Evolutionary conservation across 73 alveolate species (phyloP), one percentile per base, ranked within the genome.

Genomic region (Paramecium biaurelia): DNA sequence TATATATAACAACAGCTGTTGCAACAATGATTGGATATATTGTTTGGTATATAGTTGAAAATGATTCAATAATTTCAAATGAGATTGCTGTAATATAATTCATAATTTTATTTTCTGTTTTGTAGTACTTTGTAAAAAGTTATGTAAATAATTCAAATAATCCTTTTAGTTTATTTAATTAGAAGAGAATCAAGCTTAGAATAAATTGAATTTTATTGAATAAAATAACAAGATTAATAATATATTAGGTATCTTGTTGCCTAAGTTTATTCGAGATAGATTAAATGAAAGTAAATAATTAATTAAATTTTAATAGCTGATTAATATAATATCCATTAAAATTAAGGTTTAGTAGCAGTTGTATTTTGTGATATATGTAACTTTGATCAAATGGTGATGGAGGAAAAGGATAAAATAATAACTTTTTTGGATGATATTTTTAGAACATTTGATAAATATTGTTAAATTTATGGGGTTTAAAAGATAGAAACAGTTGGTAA

Each of bases 401-500:
- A 86, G 23, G 93, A 86, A 67, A 41, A 86, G 41, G 70, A 24
- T 23, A 86, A 86, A 26, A 86, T 76, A 11, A 76, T 86, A 2
- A 86, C 68, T 11, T 63, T 86, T 18, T 63, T 86, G 24, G 93
- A 86, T 86, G 85, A 35, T 24, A 53, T 86, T n/a, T 86, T 63
- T 63, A 72, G 93, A 63, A 63, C 63, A 18, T 86, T 86, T 56
- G 93, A 86, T 86, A 30, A 63, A 49, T 72, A 53, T 37, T 86
- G 93, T 57, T 67, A 57, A 34, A 26, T 47, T 34, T 42, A 63
- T 67, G 93, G 93, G 4, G 88, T 86, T 35, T 15, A 86, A 34
- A 86, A 86, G 15, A 86, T 86, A 34, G 93, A 86, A 67, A 86
- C 93, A 59, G 93, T 86, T 3, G 93, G 93, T 5, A 86, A 86